Percentiles rank a stretch among this genome's conserved stretches.
These are phyloP conservation scores for Myxozyma mucilagina DNA, from an alignment of 805 yeast species.

Conservation along the genomic window DNA sequence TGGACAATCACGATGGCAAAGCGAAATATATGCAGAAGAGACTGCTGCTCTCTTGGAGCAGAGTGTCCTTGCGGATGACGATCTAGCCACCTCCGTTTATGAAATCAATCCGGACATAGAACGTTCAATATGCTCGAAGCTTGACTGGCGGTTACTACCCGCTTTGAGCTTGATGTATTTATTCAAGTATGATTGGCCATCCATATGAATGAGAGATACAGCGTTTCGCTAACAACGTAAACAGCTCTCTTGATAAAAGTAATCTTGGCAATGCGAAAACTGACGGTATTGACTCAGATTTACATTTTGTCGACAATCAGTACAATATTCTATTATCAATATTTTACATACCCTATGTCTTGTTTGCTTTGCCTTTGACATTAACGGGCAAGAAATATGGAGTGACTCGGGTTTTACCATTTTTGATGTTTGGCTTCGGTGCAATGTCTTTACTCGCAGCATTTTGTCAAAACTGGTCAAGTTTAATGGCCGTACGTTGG, in stretches of 20 bases:
- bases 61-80: conserved; percentile 27
- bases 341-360: conserved; percentile 49
- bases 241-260: conserved; percentile 49
- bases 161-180: conserved; percentile 50
- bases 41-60: conserved; percentile 12
- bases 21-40: not conserved
- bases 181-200: conserved; percentile 39
- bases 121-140: conserved; percentile 41
- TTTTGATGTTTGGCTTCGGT: conserved; percentile 50
- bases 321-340: conserved; percentile 51
- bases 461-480: conserved; percentile 47
- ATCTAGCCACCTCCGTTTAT: conserved; percentile 11
- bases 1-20: not conserved
- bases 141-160: conserved; percentile 50
- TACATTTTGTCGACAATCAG: conserved; percentile 46
- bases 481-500: conserved; percentile 50
- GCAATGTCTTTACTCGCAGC: conserved; percentile 44
- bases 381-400: conserved; percentile 46
- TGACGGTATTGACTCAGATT: conserved; percentile 47
- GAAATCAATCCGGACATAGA: conserved; percentile 34
- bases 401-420: conserved; percentile 49
- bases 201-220: too few relatives aligned
- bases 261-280: conserved; percentile 54
- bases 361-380: conserved; percentile 49
- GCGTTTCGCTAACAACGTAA: not conserved